Evolutionary conservation across 1,139 yeast species (phyloP), one percentile per base, ranked within the genome.

Genomic region (Pichia sp.): DNA sequence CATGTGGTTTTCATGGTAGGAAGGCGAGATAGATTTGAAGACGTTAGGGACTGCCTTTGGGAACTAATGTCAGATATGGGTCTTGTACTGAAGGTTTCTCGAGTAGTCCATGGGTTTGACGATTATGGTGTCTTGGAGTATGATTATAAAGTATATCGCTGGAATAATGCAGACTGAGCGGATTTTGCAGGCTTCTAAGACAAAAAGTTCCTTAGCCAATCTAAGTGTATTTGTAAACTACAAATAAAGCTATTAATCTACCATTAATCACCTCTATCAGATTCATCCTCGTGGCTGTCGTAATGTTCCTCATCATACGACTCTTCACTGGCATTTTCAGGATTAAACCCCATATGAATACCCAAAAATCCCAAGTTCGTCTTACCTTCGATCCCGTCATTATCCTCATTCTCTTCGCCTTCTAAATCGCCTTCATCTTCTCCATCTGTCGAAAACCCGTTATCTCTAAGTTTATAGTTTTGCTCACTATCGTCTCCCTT

Each of bases 121-220:
- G 98, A 93, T 64, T 93, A 90, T 73, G 98, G 98, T 0, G 76
- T 75, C 40, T 83, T 82, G 59, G 66, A 73, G 42, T 90, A 83
- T 63, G 69, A 81, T 47, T 85, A 80, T 66, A 83, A 80, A 62
- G 69, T 70, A 56, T 74, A 60, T 49, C 57, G 59, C 26, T 58
- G 65, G 64, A 52, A 51, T 31, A 21, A 46, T 25, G 28, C 8
- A 6, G 8, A 9, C 9, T 25, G 28, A 25, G 28, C 9, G 6
- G 6, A 6, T 9, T 18, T n/a, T 6, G 37, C n/a, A n/a, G n/a
- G n/a, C n/a, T n/a, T n/a, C 18, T 13, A 18, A 13, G 7, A 31
- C 6, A 31, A 31, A n/a, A 31, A n/a, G n/a, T n/a, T 31, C 18
- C 18, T n/a, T 12, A 13, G 18, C 18, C 18, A n/a, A 18, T 43